Evolutionary conservation across 768 basidiomycete genomes (phyloP).

Genomic region (Leccinum longicurvipes): DNA sequence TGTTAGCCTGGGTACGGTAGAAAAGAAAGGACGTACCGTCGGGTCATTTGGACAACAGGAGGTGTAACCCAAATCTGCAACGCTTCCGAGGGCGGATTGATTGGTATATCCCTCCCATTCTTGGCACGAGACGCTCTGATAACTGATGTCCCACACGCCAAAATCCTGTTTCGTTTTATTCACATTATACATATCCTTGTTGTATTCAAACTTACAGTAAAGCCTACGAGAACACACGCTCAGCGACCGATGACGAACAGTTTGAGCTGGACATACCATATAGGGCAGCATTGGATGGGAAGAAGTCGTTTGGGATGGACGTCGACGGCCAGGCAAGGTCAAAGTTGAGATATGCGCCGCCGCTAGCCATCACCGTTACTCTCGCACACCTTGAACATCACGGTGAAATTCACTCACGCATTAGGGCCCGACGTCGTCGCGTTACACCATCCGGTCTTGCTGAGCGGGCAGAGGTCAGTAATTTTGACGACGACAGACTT

Average conservation of each 20-base stretch:
- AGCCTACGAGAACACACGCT: conserved; percentile 35
- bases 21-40: conserved; percentile 37
- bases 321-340: conserved; percentile 76
- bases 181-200: neutral
- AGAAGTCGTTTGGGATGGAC: conserved; percentile 69
- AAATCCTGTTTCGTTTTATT: conserved; percentile 53
- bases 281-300: conserved; percentile 62
- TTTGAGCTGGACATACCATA: conserved; percentile 48
- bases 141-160: conserved; percentile 82
- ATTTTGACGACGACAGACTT: conserved; percentile 73
- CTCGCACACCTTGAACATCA: neutral
- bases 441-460: conserved; percentile 64
- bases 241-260: conserved; percentile 18
- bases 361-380: conserved; percentile 39
- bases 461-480: conserved; percentile 75
- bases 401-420: conserved; percentile 42
- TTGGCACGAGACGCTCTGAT: conserved; percentile 60
- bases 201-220: conserved; percentile 30
- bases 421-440: conserved; percentile 62
- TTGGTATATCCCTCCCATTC: conserved; percentile 64
- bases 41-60: conserved; percentile 76
- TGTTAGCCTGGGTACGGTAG: neutral
- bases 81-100: conserved; percentile 64
- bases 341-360: conserved; percentile 71
- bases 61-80: conserved; percentile 49